phyloP scores from a whole-genome alignment of 441 rosid genomes.

The Gossypium schwendimanii region DNA sequence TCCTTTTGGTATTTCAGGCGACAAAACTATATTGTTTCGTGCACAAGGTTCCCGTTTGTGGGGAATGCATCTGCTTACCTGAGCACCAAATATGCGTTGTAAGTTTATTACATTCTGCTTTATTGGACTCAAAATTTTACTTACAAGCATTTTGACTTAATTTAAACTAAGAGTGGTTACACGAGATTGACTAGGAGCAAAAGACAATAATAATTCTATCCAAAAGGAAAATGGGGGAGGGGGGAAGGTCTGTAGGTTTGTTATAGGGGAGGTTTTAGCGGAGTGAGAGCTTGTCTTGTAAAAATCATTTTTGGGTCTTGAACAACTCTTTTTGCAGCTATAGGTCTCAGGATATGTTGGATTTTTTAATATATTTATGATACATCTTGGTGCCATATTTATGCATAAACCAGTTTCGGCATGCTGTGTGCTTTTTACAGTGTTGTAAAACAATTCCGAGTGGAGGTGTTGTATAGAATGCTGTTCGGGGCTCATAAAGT shows the following conservation, averaged over 20 bases:
- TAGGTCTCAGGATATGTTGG: not conserved
- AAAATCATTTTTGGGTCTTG: not conserved
- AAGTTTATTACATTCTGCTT: conserved; percentile 14
- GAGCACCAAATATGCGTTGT: conserved; percentile 98
- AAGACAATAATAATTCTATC: not conserved
- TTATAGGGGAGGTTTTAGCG: not conserved
- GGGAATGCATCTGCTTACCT: conserved; percentile 90
- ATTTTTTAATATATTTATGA: not conserved
- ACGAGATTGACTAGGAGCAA: not conserved
- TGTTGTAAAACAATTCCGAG: not conserved
- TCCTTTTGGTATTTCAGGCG: conserved; percentile 48
- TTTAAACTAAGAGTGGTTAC: not conserved
- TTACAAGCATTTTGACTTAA: not conserved
- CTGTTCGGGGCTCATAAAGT: conserved; percentile 9
- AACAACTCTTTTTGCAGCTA: not conserved
- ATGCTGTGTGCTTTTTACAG: not conserved
- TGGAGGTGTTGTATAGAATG: not conserved
- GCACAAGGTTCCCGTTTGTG: conserved; percentile 98
- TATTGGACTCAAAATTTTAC: not conserved
- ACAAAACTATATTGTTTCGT: conserved; percentile 94
- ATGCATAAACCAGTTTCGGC: not conserved
- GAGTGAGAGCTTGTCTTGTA: not conserved
- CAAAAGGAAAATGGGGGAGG: not conserved
- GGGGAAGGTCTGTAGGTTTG: not conserved
- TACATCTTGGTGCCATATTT: not conserved